Evolutionary conservation across 2,329 filamentous ascomycete genomes (phyloP), one percentile per base, ranked within the genome.

Genomic region (Aureobasidium sp.): DNA sequence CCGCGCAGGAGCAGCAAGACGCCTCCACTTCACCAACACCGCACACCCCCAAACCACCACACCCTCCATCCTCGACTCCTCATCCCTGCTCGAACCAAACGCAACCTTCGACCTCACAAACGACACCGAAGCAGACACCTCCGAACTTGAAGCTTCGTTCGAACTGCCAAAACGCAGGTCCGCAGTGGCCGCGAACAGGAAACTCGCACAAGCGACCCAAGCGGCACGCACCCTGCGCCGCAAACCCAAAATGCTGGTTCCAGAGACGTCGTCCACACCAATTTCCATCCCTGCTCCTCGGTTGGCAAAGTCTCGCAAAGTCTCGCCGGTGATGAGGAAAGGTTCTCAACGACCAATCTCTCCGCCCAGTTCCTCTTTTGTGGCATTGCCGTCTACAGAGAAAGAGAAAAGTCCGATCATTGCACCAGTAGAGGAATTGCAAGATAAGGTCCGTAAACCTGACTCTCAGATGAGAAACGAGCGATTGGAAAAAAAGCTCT

Each of bases 401-500:
- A 23, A 45, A 11, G 19, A 35, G 9, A 10, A 7, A 21, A 55
- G 33, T 21, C 25, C 29, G 5, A 31, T 55, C 8, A 1, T 43
- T 1, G n/a, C 40, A 13, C 51, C 51, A 23, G 25, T 13, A 7
- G 25, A 31, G 19, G n/a, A 17, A 19, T 31, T 42, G n/a, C 38
- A 17, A 57, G 55, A 29, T 64, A 64, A 37, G 62, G 61, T 43
- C 63, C 62, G n/a, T 59, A 64, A 35, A 51, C 57, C 38, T 62
- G 27, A 49, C 2, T 7, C 29, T 64, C 57, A 65, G 58, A 64
- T 49, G 60, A 65, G 29, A 55, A 57, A 31, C 51, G 61, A 37
- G 55, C 61, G 35, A 57, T 27, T 69, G 47, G 63, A 69, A 27
- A 64, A 50, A 27, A 68, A 63, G 62, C 62, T 73, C 5, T 73